phyloP scores from a whole-genome alignment of 2,329 filamentous ascomycete species.

The Sclerotinia spermophila region DNA sequence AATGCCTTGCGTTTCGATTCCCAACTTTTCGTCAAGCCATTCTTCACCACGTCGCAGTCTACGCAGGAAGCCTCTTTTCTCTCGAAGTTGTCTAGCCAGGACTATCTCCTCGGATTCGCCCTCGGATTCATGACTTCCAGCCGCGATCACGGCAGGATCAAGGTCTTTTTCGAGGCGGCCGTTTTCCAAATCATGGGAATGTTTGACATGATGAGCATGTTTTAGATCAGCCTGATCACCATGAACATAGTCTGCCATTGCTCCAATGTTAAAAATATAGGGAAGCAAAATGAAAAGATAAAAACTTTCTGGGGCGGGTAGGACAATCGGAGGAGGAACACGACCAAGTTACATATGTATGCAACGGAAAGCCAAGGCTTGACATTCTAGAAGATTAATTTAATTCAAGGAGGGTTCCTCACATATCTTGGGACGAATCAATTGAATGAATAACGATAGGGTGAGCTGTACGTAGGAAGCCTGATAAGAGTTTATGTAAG shows the following conservation, averaged over 20 bases:
- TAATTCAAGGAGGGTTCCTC: background rate
- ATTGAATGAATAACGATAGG: background rate
- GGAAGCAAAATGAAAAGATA: background rate
- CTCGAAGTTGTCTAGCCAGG: slow-evolving; percentile 29
- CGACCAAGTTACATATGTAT: slow-evolving; percentile 19
- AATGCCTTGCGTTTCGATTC: slow-evolving; percentile 47
- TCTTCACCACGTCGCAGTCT: slow-evolving; percentile 39
- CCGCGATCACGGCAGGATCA: slow-evolving; percentile 7
- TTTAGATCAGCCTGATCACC: slow-evolving; percentile 31
- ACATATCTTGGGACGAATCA: slow-evolving; percentile 5
- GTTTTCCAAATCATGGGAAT: slow-evolving; percentile 28
- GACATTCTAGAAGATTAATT: slow-evolving; percentile 14
- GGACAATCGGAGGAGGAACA: slow-evolving; percentile 11
- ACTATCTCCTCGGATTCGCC: slow-evolving; percentile 26
- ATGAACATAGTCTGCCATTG: slow-evolving; percentile 31
- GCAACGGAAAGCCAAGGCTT: slow-evolving; percentile 13
- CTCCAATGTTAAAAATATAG: background rate
- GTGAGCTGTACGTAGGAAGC: slow-evolving; percentile 7
- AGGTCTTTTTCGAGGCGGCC: slow-evolving; percentile 24
- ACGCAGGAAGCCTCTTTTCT: slow-evolving; percentile 26
- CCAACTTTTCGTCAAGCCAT: slow-evolving; percentile 44
- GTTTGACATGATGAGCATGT: slow-evolving; percentile 25
- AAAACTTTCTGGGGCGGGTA: slow-evolving; percentile 7
- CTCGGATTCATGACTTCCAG: slow-evolving; percentile 4
- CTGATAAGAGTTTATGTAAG: slow-evolving; percentile 14